A percentile compares a stretch with the other conserved stretches of the same genome.
Conservation (phyloP, 495 filamentous ascomycete species). For the Schizothecium vesticola region DNA sequence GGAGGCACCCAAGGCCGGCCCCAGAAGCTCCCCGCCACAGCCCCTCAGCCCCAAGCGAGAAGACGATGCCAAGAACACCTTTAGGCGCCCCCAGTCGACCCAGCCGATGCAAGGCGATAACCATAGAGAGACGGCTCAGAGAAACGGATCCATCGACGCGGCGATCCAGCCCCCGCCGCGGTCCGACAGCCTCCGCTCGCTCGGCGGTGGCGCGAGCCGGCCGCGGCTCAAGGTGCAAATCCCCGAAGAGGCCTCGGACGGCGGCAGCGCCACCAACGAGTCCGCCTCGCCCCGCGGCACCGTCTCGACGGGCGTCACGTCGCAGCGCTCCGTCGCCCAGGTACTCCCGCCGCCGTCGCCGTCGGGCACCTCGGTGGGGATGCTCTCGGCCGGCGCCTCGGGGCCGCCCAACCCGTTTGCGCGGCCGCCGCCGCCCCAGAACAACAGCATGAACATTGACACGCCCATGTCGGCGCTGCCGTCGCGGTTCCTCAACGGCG, state of each 20-base stretch:
- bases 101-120: conserved; percentile 21
- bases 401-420: conserved; percentile 96
- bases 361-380: conserved; percentile 56
- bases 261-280: conserved; percentile 68
- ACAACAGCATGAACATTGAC: conserved; percentile 72
- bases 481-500: conserved; percentile 79
- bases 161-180: conserved; percentile 64
- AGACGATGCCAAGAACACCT: not conserved
- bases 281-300: conserved; percentile 69
- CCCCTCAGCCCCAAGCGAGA: conserved; percentile 20
- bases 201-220: conserved; percentile 54
- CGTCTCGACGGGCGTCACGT: conserved; percentile 50
- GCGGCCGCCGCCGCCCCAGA: conserved; percentile 62
- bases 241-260: conserved; percentile 79
- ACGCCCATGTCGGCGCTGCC: conserved; percentile 97
- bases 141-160: conserved; percentile 48
- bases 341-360: conserved; percentile 93
- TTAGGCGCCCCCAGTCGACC: not conserved
- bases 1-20: conserved; percentile 51
- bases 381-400: conserved; percentile 85
- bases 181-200: conserved; percentile 57
- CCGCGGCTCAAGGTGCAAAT: conserved; percentile 91
- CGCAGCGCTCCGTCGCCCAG: conserved; percentile 52
- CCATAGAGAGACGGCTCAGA: conserved; percentile 36
- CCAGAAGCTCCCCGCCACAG: conserved; percentile 46